phyloP scores from a whole-genome alignment of 495 filamentous ascomycete species.

The Copromyces sp. region DNA sequence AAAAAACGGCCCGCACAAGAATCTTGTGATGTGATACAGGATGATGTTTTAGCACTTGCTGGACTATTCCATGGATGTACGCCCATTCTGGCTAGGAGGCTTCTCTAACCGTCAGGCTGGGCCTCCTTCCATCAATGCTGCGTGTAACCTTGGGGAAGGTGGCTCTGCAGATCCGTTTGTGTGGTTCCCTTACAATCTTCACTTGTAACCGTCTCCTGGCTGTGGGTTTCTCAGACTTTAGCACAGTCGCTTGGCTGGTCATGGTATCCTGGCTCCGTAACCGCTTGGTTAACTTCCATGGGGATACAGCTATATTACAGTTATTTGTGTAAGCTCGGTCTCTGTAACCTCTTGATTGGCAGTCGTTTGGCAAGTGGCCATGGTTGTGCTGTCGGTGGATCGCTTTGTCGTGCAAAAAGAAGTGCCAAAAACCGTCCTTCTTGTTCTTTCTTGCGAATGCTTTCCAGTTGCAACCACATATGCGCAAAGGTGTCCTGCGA shows the following conservation, averaged over 20 bases:
- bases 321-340: neutral
- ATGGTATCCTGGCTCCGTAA: neutral
- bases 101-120: neutral
- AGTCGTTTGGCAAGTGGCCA: neutral
- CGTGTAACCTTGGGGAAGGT: too few relatives aligned
- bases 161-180: neutral
- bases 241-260: neutral
- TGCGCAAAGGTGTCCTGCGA: neutral
- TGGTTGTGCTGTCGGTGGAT: neutral
- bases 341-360: neutral
- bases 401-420: neutral
- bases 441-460: neutral
- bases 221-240: neutral
- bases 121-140: neutral
- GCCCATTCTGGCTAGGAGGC: too few relatives aligned
- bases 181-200: neutral
- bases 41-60: neutral
- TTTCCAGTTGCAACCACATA: neutral
- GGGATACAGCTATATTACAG: neutral
- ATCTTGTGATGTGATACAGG: too few relatives aligned
- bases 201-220: neutral
- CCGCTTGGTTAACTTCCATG: neutral
- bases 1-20: too few relatives aligned
- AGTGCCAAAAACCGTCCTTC: neutral
- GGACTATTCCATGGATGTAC: too few relatives aligned